Evolutionary conservation across 2,329 filamentous ascomycete genomes (phyloP).

Genomic region (Xylariales sp.): DNA sequence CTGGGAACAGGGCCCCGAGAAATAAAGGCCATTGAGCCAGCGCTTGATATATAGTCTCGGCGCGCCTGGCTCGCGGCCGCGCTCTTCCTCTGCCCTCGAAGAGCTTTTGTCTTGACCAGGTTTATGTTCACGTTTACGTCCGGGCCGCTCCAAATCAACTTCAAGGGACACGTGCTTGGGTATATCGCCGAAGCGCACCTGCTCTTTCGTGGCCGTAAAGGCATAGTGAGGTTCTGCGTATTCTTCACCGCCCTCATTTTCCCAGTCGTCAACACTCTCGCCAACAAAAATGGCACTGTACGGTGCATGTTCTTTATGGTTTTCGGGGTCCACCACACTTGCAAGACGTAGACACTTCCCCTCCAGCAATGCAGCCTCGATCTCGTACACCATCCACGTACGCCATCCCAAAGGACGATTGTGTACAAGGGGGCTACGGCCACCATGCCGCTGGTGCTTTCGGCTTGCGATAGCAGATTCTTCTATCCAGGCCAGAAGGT

Average conservation of each 20-base stretch:
- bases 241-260: slow-evolving; percentile 18
- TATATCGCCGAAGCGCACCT: slow-evolving; percentile 29
- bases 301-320: slow-evolving; percentile 16
- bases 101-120: not conserved
- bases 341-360: slow-evolving; percentile 46
- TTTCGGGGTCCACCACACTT: slow-evolving; percentile 38
- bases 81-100: not conserved
- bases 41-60: slow-evolving; percentile 47
- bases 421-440: slow-evolving; percentile 22
- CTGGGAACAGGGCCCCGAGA: slow-evolving; percentile 35
- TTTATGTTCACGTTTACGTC: slow-evolving; percentile 11
- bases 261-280: slow-evolving; percentile 37
- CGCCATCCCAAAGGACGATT: slow-evolving; percentile 40
- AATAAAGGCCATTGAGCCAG: slow-evolving; percentile 49
- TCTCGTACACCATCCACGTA: slow-evolving; percentile 44
- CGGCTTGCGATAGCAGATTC: slow-evolving; percentile 22
- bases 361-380: slow-evolving; percentile 43
- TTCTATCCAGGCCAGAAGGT: slow-evolving; percentile 32
- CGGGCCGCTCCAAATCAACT: slow-evolving; percentile 43
- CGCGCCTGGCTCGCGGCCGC: not conserved
- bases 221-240: slow-evolving; percentile 38
- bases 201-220: slow-evolving; percentile 41
- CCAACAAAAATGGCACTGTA: slow-evolving; percentile 46
- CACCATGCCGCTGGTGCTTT: slow-evolving; percentile 28
- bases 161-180: slow-evolving; percentile 48